Base-by-base conservation (phyloP, 345 rosid genomes). In the Aegle marmelos region DNA sequence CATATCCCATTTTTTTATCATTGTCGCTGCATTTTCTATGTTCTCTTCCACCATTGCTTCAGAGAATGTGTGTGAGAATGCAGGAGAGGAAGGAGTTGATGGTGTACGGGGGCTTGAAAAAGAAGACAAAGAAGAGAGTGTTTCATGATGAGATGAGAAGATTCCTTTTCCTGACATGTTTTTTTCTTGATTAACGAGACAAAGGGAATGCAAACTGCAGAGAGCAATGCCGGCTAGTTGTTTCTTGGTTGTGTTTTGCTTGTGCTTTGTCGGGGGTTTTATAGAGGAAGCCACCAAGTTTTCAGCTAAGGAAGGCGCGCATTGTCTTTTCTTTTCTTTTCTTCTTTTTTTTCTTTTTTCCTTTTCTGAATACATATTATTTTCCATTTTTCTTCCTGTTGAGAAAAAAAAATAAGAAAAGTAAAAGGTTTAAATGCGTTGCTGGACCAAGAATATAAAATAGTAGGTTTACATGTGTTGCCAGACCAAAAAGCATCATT, bases 1-100 rank as follows among this genome's bases (percentile, higher is more conserved):
- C 0, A 68, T 53, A 70, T 86, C 90, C 98, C 97, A 94, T 84
- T 84, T 90, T 25, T 33, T 81, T 83, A 92, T 92, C 66, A 92
- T 72, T 30, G 85, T 16, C 76, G 85, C 88, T 0, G 95, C 88
- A 28, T 82, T 80, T 63, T 73, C 71, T 6, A 94, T 80, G 58
- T 74, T 86, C 62, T 90, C 89, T 61, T 87, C 89, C 82, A 85
- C 78, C 83, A 84, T 50, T 13, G 89, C 81, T 73, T 82, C 78
- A 25, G 97, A 84, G 75, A 79, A 85, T 0, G 79, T 76, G 13
- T 78, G 76, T 7, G 76, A 21, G 13, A 76, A 70, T 9, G 74
- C 7, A 72, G 73, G 82, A 57, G 78, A 14, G 77, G 74, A 60
- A 79, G 73, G n/a, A 11, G 31, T 57, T 69, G 53, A 0, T 4